These are phyloP conservation scores for Phytopythium boreale DNA, from an alignment of 352 stramenopile genomes.

Conservation along the genomic window DNA sequence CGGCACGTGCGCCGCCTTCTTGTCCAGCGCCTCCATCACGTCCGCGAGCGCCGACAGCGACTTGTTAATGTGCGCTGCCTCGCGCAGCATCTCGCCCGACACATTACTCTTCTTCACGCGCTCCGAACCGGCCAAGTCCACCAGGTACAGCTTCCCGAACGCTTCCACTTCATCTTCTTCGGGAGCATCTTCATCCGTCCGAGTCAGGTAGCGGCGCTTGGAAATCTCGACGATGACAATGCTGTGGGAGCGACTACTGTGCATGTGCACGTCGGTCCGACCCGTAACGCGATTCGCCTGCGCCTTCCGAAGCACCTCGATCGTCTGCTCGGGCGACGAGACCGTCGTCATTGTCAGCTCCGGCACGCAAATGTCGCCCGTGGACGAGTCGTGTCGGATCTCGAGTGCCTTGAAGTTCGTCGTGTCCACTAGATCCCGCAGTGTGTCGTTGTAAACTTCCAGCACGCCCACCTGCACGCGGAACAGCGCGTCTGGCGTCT, in stretches of 20 bases:
- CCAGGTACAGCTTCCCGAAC: constrained; percentile 89
- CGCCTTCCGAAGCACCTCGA: constrained; percentile 56
- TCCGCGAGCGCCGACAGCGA: constrained; percentile 92
- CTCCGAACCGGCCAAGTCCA: constrained; percentile 92
- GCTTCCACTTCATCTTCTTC: constrained; percentile 50
- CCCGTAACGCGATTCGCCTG: constrained; percentile 82
- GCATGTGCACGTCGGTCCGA: constrained; percentile 85
- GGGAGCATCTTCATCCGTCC: constrained; percentile 9
- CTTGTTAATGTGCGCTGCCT: constrained; percentile 86
- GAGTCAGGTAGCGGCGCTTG: constrained; percentile 20
- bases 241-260: constrained; percentile 91
- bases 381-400: constrained; percentile 68
- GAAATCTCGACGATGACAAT: constrained; percentile 92
- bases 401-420: constrained; percentile 56
- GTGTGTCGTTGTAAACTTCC: constrained; percentile 96
- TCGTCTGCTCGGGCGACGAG: constrained; percentile 60
- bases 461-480: constrained; percentile 91
- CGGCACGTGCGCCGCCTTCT: constrained; percentile 91
- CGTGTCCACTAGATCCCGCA: constrained; percentile 88
- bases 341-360: constrained; percentile 72
- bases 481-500: constrained; percentile 32
- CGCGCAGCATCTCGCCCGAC: constrained; percentile 74
- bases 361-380: constrained; percentile 71
- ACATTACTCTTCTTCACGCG: constrained; percentile 90
- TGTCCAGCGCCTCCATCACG: constrained; percentile 90